Base-by-base conservation (phyloP, 2,329 filamentous ascomycete species). In the Phialocephala sp. region DNA sequence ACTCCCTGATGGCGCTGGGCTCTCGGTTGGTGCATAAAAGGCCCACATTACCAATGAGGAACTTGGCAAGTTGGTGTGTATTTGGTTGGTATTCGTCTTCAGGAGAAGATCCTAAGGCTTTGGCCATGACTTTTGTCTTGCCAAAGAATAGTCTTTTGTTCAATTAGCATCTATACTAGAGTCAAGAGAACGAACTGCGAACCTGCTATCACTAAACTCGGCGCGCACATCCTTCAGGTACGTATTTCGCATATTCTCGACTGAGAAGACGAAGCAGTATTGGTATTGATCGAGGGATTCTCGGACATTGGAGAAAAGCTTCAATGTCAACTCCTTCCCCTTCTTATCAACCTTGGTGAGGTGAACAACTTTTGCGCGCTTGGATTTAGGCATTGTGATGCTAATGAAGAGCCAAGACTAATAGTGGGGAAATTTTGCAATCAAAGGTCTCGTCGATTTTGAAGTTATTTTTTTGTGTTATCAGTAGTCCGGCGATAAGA, bases 51-150 rank as follows among this genome's bases (percentile, higher is more conserved):
- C 95, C 95, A 72, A 84, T 80, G 60, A 98, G 84, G 83, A 92
- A 86, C 55, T 83, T 82, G 22, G 86, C 81, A 65, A 97, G 87
- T 69, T 82, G 80, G 77, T 92, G 84, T 74, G 95, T 87, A 77
- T 92, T 92, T 54, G 91, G 87, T 72, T 92, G 91, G 80, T 91
- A 87, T 80, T 94, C 92, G 75, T 92, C 91, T 76, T 91, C 90
- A 72, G 89, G 85, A 62, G 84, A 89, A 70, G 87, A 86, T 76
- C 95, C 95, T 32, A 99, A 90, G 64, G 95, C 94, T 81, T 95
- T 94, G 74, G 92, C 89, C 93, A 98, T 98, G 79, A 99, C 94
- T 82, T 98, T 98, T 66, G 94, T 98, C 84, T 98, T 99, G 82
- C 94, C 95, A 81, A 97, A 98, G 88, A 98, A 98, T 78, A 99